Percentiles rank a stretch among this genome's conserved stretches.
Conservation (phyloP, 768 basidiomycete genomes). For the Udeniomyces megalosporus region DNA sequence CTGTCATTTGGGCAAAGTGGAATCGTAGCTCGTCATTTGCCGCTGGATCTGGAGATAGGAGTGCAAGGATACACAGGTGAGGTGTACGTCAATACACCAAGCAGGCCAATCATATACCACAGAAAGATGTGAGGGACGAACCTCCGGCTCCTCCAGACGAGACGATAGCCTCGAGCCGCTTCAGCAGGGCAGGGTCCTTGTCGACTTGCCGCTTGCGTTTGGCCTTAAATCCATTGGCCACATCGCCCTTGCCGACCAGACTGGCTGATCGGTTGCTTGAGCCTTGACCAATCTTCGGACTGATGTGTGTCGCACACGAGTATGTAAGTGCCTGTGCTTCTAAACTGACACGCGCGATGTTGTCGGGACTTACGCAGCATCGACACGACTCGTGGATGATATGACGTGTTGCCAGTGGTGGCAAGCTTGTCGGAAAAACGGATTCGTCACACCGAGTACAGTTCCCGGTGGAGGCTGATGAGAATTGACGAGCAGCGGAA, state of each 20-base stretch:
- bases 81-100: too few relatives aligned
- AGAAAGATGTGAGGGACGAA: neutral
- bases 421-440: slow-evolving; percentile 63
- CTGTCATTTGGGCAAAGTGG: slow-evolving; percentile 73
- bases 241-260: slow-evolving; percentile 17
- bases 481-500: slow-evolving; percentile 55
- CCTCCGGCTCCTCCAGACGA: neutral
- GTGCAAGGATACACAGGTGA: too few relatives aligned
- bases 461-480: slow-evolving; percentile 59
- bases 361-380: neutral
- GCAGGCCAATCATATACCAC: too few relatives aligned
- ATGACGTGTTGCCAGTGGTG: slow-evolving; percentile 68
- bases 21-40: slow-evolving; percentile 48
- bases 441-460: slow-evolving; percentile 73
- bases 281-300: too few relatives aligned
- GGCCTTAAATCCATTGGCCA: slow-evolving; percentile 26
- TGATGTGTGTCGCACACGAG: neutral
- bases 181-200: slow-evolving; percentile 61
- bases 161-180: slow-evolving; percentile 40
- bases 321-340: neutral
- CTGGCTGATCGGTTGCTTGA: too few relatives aligned
- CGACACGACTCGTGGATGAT: slow-evolving; percentile 41
- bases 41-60: slow-evolving; percentile 25
- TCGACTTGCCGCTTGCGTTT: slow-evolving; percentile 63
- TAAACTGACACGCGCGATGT: too few relatives aligned